Evolutionary conservation across 1,284 basidiomycete genomes (phyloP).

Genomic region (Trametes pubescens): DNA sequence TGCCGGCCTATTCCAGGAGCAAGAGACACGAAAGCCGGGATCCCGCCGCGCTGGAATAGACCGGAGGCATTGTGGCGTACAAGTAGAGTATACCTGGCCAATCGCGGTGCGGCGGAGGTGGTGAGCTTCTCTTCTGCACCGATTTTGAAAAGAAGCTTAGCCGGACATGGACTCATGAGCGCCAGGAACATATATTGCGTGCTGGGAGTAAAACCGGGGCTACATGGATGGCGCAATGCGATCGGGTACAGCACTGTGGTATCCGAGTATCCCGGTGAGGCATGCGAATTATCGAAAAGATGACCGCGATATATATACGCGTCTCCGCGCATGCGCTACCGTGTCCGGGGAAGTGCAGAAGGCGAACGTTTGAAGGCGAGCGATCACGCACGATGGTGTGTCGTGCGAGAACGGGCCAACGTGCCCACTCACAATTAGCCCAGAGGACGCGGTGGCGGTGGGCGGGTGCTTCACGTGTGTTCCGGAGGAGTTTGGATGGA

Average conservation of each 20-base stretch:
- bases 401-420: conserved; percentile 18
- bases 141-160: conserved; percentile 5
- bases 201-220: background rate
- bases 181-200: conserved; percentile 12
- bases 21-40: no score
- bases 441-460: conserved; percentile 8
- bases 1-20: no score
- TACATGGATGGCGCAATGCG: conserved; percentile 16
- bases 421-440: conserved; percentile 15
- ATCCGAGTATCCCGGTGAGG: background rate
- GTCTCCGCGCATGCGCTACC: background rate
- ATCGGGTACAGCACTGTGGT: background rate
- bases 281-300: background rate
- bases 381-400: conserved; percentile 29
- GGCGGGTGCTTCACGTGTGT: conserved; percentile 22
- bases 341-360: background rate
- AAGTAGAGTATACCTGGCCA: conserved; percentile 8
- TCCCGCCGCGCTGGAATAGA: no score
- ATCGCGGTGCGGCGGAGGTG: conserved; percentile 8
- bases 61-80: background rate
- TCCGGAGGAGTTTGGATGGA: conserved; percentile 1
- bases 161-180: background rate
- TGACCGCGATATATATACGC: conserved; percentile 5
- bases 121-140: background rate
- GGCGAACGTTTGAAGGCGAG: conserved; percentile 16